Evolutionary conservation across 202 grass and related monocot species (phyloP), one percentile per base, ranked within the genome.

Genomic region (Panicum virgatum): DNA sequence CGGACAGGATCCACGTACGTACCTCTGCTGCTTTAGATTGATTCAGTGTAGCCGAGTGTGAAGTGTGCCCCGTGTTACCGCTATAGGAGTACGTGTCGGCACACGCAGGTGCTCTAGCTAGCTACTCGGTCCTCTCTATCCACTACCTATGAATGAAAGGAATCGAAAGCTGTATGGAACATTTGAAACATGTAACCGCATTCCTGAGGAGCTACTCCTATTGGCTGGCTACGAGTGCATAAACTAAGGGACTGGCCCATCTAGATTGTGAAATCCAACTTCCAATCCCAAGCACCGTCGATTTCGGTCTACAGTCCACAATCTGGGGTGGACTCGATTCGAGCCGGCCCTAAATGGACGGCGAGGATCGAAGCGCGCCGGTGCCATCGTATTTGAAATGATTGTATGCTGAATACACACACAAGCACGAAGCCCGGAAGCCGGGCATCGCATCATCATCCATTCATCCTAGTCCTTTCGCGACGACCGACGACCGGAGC

Each of bases 1-100:
- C 81, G 13, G 59, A 42, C 40, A 45, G n/a, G 45, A 75, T n/a
- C 69, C 65, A 71, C 80, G 80, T 66, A n/a, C n/a, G 69, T 75
- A 53, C 15, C 32, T 48, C 12, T 5, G 50, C 37, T 20, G 50
- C 64, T 80, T 80, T 69, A 64, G 48, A 69, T 27, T 20, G 48
- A 23, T 53, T 51, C 58, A 3, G 9, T 50, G 45, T 4, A 51
- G 26, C 45, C 19, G 18, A 36, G 46, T 13, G 4, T 22, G 7
- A 29, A 34, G 44, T 8, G 44, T 59, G 47, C 12, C 27, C 7
- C 53, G 22, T 59, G 73, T 18, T 3, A 14, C 3, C 1, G 13
- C 0, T 15, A 45, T 22, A n/a, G n/a, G n/a, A n/a, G n/a, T n/a
- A 50, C 27, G 59, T 78, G 75, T 78, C 59, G 7, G 75, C 34